A percentile compares a stretch with the other conserved stretches of the same genome.
phyloP scores from a whole-genome alignment of 495 filamentous ascomycete genomes.

The Hyaloscypha hepaticicola region DNA sequence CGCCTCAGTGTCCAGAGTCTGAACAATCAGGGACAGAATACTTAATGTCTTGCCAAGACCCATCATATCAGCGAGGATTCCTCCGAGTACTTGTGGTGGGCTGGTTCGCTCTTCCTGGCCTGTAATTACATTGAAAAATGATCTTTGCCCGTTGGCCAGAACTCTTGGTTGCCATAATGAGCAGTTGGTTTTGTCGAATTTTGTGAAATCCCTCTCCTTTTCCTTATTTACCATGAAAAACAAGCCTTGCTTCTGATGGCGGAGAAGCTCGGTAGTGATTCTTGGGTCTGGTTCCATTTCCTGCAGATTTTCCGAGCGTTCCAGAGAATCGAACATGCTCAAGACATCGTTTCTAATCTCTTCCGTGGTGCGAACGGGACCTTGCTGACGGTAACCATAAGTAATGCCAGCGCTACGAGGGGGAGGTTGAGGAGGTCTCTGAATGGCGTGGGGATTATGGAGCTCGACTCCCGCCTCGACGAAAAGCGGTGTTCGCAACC shows the following conservation, averaged over 20 bases:
- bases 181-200: conserved; percentile 52
- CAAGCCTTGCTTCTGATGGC: conserved; percentile 89
- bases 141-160: conserved; percentile 50
- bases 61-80: conserved; percentile 98
- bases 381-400: conserved; percentile 45
- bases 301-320: conserved; percentile 70
- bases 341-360: conserved; percentile 82
- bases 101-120: conserved; percentile 59
- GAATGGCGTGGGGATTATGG: conserved; percentile 65
- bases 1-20: conserved; percentile 57
- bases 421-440: conserved; percentile 38
- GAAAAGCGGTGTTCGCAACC: conserved; percentile 59
- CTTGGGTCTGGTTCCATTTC: conserved; percentile 63
- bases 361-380: conserved; percentile 62
- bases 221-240: conserved; percentile 88
- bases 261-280: conserved; percentile 69
- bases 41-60: conserved; percentile 93
- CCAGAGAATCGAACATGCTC: conserved; percentile 81
- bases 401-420: conserved; percentile 27
- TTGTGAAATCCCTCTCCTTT: conserved; percentile 52
- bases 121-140: conserved; percentile 82
- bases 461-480: conserved; percentile 64
- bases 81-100: conserved; percentile 72
- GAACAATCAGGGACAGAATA: conserved; percentile 72
- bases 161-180: conserved; percentile 70